Base-by-base conservation (phyloP, 2,329 filamentous ascomycete species). In the Colletotrichum tamarilloi region DNA sequence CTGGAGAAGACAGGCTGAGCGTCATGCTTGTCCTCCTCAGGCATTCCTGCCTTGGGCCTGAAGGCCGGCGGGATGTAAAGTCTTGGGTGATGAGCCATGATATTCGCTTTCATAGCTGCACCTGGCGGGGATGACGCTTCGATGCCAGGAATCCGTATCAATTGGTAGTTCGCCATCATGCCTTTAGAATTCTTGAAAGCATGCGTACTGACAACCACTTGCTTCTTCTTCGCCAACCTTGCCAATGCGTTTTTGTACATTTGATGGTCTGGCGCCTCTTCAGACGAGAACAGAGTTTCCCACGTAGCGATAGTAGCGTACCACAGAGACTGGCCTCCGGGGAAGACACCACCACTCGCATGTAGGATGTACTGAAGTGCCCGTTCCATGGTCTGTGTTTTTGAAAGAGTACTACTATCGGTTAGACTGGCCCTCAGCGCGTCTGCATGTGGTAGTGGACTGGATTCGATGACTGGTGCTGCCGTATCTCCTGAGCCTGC, bases 281-380 rank as follows among this genome's bases (percentile, higher is more conserved):
- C 80, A 42, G 79, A 80, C 1, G 79, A 76, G 56, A 86, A 87
- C 8, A 79, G 78, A n/a, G 80, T 80, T 11, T 81, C 77, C 84
- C 88, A 91, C 8, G 85, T 78, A 11, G 81, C 81, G 16, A 84
- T 81, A 4, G 89, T 77, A 1, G 85, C 85, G 69, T 86, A 84
- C 81, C 87, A 89, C 5, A 90, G 78, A 4, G 86, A 81, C 53
- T 84, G 82, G 28, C 87, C 87, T 19, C 87, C 86, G 1, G 89
- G 87, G 57, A 90, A 87, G 1, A 87, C 85, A 0, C 88, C 88
- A 1, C 78, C 77, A 57, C 82, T 85, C 30, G 79, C 77, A 53
- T 81, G 78, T 14, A 88, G 78, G 11, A 87, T 79, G 71, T 85
- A 82, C 14, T 81, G 75, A 56, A 87, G 60, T 24, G 49, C 53